These are phyloP conservation scores for Paraconiothyrium brasiliense DNA, from an alignment of 2,329 filamentous ascomycete genomes.

Conservation along the genomic window DNA sequence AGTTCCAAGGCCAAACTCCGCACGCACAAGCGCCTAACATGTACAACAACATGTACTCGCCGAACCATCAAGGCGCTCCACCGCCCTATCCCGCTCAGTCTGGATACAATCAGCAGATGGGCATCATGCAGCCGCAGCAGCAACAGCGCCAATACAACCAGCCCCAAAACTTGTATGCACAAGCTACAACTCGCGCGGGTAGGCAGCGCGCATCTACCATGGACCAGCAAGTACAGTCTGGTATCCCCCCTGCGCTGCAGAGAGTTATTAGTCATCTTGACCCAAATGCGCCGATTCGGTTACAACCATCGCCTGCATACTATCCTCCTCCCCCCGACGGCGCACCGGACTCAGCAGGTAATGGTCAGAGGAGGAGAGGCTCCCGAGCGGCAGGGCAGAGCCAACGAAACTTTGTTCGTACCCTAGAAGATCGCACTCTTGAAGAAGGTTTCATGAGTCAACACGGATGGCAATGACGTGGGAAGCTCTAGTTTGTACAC, in stretches of 20 bases:
- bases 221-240: constrained; percentile 91
- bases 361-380: constrained; percentile 75
- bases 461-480: constrained; percentile 71
- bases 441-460: constrained; percentile 88
- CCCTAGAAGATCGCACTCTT: constrained; percentile 89
- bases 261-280: constrained; percentile 95
- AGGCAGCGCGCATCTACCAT: constrained; percentile 94
- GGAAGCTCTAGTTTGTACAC: constrained; percentile 22
- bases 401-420: constrained; percentile 88
- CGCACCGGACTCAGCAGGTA: constrained; percentile 71
- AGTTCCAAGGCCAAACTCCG: constrained; percentile 58
- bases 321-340: constrained; percentile 93
- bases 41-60: constrained; percentile 81
- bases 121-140: constrained; percentile 50
- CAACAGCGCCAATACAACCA: constrained; percentile 57
- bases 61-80: constrained; percentile 73
- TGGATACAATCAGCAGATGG: constrained; percentile 67
- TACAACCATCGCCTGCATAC: constrained; percentile 96
- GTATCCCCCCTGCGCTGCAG: constrained; percentile 91
- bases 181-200: constrained; percentile 78
- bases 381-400: constrained; percentile 72
- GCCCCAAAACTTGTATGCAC: constrained; percentile 77
- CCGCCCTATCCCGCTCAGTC: constrained; percentile 81
- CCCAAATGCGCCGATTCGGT: constrained; percentile 88
- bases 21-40: constrained; percentile 67